Conservation (phyloP, 1,139 yeast genomes). For the Martiniozyma asiatica region DNA sequence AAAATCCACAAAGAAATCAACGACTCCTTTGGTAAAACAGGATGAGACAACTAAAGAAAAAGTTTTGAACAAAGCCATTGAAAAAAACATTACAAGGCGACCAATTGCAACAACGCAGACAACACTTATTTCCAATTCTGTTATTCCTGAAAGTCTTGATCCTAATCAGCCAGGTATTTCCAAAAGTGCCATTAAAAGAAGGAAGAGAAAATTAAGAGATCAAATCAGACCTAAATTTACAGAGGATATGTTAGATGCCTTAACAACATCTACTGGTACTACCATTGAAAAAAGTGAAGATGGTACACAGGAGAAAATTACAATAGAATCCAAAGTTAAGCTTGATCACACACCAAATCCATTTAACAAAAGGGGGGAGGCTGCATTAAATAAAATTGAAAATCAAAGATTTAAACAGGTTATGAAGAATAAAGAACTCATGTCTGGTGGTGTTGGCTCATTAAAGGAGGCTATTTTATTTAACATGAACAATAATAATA, state of each 20-base stretch:
- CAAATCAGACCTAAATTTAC: slow-evolving; percentile 48
- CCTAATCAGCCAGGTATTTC: slow-evolving; percentile 33
- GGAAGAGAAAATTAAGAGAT: slow-evolving; percentile 52
- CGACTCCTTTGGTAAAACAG: too few species aligned
- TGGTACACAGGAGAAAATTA: slow-evolving; percentile 11
- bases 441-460: too few species aligned
- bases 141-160: slow-evolving; percentile 9
- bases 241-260: slow-evolving; percentile 42
- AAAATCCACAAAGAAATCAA: too few species aligned
- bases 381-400: slow-evolving; percentile 39
- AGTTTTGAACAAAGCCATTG: not conserved
- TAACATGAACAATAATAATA: slow-evolving; percentile 10
- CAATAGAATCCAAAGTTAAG: slow-evolving; percentile 14
- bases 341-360: slow-evolving; percentile 50
- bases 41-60: slow-evolving; percentile 4
- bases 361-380: slow-evolving; percentile 43
- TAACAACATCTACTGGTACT: slow-evolving; percentile 31
- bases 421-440: slow-evolving; percentile 38
- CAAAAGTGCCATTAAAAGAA: slow-evolving; percentile 52
- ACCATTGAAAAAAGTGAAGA: slow-evolving; percentile 11
- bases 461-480: slow-evolving; percentile 33
- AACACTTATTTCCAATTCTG: not conserved
- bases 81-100: not conserved
- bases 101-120: slow-evolving; percentile 2
- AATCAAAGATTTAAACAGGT: slow-evolving; percentile 42